phyloP scores from a whole-genome alignment of 192 early-diverging fungal genomes.

The Linnemannia zychae region DNA sequence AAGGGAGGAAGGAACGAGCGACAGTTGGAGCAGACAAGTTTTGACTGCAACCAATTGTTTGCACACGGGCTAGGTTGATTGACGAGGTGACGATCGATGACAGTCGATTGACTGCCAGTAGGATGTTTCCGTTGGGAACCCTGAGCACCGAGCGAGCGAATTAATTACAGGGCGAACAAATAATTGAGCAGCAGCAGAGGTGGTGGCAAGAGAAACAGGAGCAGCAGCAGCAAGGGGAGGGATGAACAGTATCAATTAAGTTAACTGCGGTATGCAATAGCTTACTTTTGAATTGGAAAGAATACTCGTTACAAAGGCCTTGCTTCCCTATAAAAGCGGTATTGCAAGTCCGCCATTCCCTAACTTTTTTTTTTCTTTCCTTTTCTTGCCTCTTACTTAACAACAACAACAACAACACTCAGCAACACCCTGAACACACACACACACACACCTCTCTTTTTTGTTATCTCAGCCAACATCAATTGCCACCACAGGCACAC shows the following conservation, averaged over 20 bases:
- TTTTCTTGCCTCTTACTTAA: too few relatives aligned
- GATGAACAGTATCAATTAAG: background rate
- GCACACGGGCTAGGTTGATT: slow-evolving; percentile 3
- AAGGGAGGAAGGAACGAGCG: background rate
- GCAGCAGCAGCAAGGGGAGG: background rate
- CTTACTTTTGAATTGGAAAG: background rate
- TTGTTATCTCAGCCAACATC: slow-evolving; percentile 12
- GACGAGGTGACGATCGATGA: background rate
- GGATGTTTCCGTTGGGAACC: slow-evolving; percentile 1
- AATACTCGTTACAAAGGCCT: background rate
- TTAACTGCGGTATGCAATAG: background rate
- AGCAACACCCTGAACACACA: background rate
- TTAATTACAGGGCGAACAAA: background rate
- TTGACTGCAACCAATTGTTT: background rate
- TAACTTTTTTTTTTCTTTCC: background rate
- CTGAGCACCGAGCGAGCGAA: background rate
- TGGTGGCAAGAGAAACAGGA: background rate
- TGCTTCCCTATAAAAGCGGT: background rate
- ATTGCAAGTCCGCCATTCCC: background rate
- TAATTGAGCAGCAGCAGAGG: background rate
- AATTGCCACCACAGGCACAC: background rate
- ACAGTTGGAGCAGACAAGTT: too few relatives aligned
- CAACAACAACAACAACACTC: background rate
- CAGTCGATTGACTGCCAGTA: slow-evolving; percentile 5
- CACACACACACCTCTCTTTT: background rate